These are phyloP conservation scores for Canariomyces notabilis DNA, from an alignment of 2,329 filamentous ascomycete genomes.

Conservation along the genomic window DNA sequence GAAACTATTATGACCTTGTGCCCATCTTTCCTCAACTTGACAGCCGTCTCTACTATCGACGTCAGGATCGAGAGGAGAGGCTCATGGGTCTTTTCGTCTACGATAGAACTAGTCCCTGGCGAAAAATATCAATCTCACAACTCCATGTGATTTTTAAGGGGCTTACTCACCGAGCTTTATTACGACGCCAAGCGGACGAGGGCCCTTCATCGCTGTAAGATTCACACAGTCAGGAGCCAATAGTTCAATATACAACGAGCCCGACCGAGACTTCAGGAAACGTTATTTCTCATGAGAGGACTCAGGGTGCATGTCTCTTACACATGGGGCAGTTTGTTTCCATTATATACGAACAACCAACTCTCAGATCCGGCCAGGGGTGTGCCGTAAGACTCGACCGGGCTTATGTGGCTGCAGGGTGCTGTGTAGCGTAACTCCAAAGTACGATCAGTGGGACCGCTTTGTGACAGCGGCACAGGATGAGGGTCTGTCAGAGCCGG, in stretches of 20 bases:
- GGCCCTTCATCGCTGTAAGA: constrained; percentile 56
- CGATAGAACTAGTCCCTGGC: constrained; percentile 94
- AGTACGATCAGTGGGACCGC: constrained; percentile 12
- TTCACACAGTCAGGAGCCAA: constrained; percentile 5
- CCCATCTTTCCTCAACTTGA: constrained; percentile 81
- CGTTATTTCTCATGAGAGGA: constrained; percentile 1
- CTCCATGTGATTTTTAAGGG: background rate
- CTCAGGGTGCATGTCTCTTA: constrained; percentile 18
- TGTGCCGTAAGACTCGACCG: constrained; percentile 10
- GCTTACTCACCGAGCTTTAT: constrained; percentile 73
- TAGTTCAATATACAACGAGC: background rate
- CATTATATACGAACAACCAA: constrained; percentile 14
- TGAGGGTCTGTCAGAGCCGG: constrained; percentile 1
- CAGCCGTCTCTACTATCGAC: constrained; percentile 89
- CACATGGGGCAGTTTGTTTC: constrained; percentile 13
- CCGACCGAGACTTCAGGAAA: background rate
- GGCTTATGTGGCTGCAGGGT: constrained; percentile 7
- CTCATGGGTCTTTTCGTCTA: constrained; percentile 92
- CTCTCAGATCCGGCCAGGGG: constrained; percentile 6
- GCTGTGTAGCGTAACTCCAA: no score
- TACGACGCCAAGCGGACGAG: constrained; percentile 67
- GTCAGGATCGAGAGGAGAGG: constrained; percentile 86
- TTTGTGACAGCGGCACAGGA: background rate
- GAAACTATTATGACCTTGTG: constrained; percentile 95
- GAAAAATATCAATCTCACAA: background rate